Evolutionary conservation across 768 basidiomycete genomes (phyloP), one percentile per base, ranked within the genome.

Genomic region (Boletus sp.): DNA sequence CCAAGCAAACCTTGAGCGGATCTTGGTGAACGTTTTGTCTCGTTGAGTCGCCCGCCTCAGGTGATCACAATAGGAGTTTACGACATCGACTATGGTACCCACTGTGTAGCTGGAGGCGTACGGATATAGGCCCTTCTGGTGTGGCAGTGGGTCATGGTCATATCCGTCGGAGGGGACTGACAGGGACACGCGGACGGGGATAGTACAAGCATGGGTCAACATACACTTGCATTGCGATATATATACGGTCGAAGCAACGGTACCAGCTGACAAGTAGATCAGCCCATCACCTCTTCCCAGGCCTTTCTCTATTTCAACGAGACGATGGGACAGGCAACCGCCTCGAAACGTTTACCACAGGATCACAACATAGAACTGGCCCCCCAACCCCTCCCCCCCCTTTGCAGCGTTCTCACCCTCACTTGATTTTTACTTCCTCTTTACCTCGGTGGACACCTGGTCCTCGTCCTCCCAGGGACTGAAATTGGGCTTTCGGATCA

Each of bases 391-490:
- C 28, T 29, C 24, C 36, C 41, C 53, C 30, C 24, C 24, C 42
- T 37, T 47, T 5, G 12, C 15, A 40, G 20, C 28, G 7, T 32
- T 32, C 17, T n/a, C 35, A 32, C 17, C 54, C n/a, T 35, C 30
- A n/a, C 44, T 42, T 28, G 5, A 29, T 3, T 36, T 47, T 51
- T 73, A 72, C 70, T 62, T 60, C 18, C 51, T 56, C 60, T 62
- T 68, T 15, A 40, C 41, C 47, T 61, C 64, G 18, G 47, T 50
- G 56, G 60, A 61, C 52, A 59, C 62, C 47, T 48, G 65, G 48
- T 86, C 86, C 59, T 89, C 89, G 64, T 90, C 89, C 47, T 86
- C 89, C 89, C 89, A 91, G 33, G 89, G 89, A 64, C 88, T 90
- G 66, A 90, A 92, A 57, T 86, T 87, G 56, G 82, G 76, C 74